phyloP scores from a whole-genome alignment of 768 basidiomycete genomes.

The Obba rivulosa region DNA sequence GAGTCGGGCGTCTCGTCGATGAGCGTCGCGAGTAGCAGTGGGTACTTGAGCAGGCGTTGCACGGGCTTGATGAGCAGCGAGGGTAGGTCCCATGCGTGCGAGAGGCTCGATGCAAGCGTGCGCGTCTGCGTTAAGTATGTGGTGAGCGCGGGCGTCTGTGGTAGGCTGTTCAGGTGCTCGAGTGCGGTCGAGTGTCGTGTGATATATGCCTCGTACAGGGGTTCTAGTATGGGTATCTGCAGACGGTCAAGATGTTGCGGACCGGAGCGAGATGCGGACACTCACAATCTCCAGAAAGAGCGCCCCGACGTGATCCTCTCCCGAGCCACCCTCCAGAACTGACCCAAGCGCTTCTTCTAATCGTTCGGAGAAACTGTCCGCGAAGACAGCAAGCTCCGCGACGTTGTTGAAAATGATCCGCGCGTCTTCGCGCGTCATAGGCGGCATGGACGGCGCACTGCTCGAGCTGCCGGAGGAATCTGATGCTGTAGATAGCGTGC shows the following conservation, averaged over 20 bases:
- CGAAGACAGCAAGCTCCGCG: conserved; percentile 65
- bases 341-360: conserved; percentile 64
- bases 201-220: conserved; percentile 75
- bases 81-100: conserved; percentile 89
- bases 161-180: conserved; percentile 52
- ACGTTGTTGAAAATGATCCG: conserved; percentile 76
- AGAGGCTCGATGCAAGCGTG: conserved; percentile 60
- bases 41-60: conserved; percentile 91
- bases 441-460: conserved; percentile 31
- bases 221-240: conserved; percentile 66
- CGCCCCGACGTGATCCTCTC: conserved; percentile 66
- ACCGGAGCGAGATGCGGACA: conserved; percentile 12
- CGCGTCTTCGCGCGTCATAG: conserved; percentile 68
- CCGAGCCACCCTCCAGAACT: conserved; percentile 54
- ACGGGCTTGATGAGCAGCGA: conserved; percentile 97
- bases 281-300: conserved; percentile 68
- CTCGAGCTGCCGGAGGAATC: conserved; percentile 30
- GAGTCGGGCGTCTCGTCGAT: conserved; percentile 66
- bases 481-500: conserved; percentile 47
- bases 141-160: conserved; percentile 51
- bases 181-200: conserved; percentile 74
- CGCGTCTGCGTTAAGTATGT: conserved; percentile 66
- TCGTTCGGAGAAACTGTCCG: conserved; percentile 58
- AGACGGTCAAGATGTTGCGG: not conserved
- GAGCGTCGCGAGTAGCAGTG: conserved; percentile 74